phyloP scores from a whole-genome alignment of 148 eudicot species.

The Rhododendron ovatum region DNA sequence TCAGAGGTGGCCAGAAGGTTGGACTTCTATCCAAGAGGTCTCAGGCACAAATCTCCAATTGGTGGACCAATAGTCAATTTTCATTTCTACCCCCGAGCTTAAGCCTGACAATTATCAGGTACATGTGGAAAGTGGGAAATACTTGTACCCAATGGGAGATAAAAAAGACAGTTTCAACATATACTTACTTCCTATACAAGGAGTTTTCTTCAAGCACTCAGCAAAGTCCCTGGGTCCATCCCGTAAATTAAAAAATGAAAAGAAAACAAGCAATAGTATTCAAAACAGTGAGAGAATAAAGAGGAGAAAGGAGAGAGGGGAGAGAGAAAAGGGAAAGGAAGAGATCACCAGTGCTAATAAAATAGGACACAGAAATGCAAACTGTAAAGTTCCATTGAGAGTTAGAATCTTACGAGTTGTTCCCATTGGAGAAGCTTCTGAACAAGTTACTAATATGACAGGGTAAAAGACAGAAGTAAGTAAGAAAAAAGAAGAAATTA shows the following conservation, averaged over 20 bases:
- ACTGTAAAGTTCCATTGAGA: neutral
- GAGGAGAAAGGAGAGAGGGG: too few species aligned
- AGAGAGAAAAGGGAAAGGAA: too few species aligned
- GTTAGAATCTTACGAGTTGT: constrained; percentile 31
- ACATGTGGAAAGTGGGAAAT: neutral
- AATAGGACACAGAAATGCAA: neutral
- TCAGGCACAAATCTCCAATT: too few species aligned
- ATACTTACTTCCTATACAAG: constrained; percentile 32
- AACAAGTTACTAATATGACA: constrained; percentile 42
- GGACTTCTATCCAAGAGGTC: too few species aligned
- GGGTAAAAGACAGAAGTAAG: neutral
- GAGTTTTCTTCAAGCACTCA: constrained; percentile 25
- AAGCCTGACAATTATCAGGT: neutral
- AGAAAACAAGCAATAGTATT: neutral
- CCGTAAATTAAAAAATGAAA: neutral
- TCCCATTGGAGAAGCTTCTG: constrained; percentile 38
- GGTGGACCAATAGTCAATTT: neutral
- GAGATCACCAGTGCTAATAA: neutral
- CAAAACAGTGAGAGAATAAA: too few species aligned
- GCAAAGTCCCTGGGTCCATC: constrained; percentile 27
- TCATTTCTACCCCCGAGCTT: too few species aligned
- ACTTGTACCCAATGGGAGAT: neutral
- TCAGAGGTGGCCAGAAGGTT: neutral
- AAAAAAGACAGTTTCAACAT: neutral
- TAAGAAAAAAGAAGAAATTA: neutral